Base-by-base conservation (phyloP, 805 yeast species). In the Cyberlindnera maclurae region DNA sequence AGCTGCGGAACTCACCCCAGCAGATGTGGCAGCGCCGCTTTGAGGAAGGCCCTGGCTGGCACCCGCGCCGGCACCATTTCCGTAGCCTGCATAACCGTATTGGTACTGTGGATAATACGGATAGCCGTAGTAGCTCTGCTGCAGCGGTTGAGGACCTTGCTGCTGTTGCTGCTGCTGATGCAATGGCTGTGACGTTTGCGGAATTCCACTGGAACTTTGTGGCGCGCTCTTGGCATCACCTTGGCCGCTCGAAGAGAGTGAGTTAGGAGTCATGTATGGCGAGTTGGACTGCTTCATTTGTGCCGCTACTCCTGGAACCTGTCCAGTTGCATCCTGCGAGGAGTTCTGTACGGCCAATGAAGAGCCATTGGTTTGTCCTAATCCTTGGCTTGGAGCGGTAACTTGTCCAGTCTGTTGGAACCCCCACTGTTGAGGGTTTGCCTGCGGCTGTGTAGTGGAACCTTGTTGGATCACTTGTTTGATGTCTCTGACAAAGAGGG, bases 401-500 rank as follows among this genome's bases (percentile, higher is more conserved):
- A 31, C 33, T 24, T 20, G 34, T 8, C 8, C 28, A 8, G 37
- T 16, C 26, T 36, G 45, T 22, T 35, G 46, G 31, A 37, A 42
- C 6, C 44, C 43, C 44, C 43, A 40, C 9, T 43, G 45, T 27
- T 41, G 43, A 30, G 53, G 47, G 37, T 45, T 47, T 20, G 52
- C 36, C 33, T 49, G 51, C 26, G 57, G 60, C 38, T 54, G 58
- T 10, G 59, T 52, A 4, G 58, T 55, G n/a, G 61, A 51, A 24
- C 60, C 58, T 39, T 63, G 66, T 42, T 58, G 64, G 34, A 66
- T 55, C 12, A 64, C 62, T 35, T 56, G 58, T 40, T 81, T 80
- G 53, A 84, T 82, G 57, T 84, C 90, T 38, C 81, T 70, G 28
- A 82, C 88, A 58, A 81, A 79, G 34, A 81, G 63, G 3, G 87